Evolutionary conservation across 2,329 filamentous ascomycete genomes (phyloP).

Genomic region (Ophiostoma piceae): DNA sequence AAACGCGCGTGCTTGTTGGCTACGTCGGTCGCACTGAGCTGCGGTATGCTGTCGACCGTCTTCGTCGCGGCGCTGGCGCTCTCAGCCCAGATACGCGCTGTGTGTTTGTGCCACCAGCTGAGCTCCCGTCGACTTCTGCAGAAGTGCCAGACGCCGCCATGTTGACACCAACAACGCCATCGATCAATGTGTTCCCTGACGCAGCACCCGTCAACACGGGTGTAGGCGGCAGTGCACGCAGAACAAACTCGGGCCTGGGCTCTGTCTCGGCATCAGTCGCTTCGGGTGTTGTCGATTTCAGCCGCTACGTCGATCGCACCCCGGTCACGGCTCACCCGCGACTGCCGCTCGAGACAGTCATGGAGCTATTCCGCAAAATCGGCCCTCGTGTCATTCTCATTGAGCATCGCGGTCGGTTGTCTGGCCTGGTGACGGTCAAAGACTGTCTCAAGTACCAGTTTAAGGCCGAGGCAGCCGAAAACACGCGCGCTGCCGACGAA

Average conservation of each 20-base stretch:
- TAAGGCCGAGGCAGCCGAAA: constrained; percentile 79
- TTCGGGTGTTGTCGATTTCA: constrained; percentile 61
- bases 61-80: constrained; percentile 59
- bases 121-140: constrained; percentile 13
- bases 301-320: constrained; percentile 80
- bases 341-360: constrained; percentile 88
- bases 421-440: constrained; percentile 88
- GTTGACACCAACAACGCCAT: constrained; percentile 8
- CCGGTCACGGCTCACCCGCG: constrained; percentile 88
- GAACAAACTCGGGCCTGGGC: background rate
- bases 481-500: constrained; percentile 47
- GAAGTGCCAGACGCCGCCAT: constrained; percentile 44
- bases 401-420: constrained; percentile 78
- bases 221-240: constrained; percentile 5
- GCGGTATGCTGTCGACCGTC: constrained; percentile 79
- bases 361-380: constrained; percentile 98
- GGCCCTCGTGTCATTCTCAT: constrained; percentile 84
- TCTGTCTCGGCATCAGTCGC: constrained; percentile 30
- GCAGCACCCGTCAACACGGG: background rate
- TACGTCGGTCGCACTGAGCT: constrained; percentile 93
- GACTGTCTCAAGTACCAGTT: constrained; percentile 97
- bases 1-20: constrained; percentile 69
- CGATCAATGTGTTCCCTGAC: background rate
- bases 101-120: constrained; percentile 56
- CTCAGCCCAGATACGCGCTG: constrained; percentile 67